Evolutionary conservation across 208 protist species (phyloP).

Genomic region (Strigomonas culicis): DNA sequence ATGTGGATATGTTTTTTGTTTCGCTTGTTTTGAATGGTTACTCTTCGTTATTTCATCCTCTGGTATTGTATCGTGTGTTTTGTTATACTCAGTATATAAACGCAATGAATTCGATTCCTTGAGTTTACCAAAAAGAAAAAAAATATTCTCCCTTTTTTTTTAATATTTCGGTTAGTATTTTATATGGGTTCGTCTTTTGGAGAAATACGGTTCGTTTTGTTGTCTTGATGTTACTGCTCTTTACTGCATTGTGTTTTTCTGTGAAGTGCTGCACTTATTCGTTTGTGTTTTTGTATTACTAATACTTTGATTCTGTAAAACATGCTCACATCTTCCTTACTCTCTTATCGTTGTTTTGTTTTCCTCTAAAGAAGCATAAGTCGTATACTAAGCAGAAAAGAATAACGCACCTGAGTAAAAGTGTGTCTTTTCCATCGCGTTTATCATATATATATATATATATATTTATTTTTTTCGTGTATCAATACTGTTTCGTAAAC

Average conservation of each 20-base stretch:
- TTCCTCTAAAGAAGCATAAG: too few species aligned
- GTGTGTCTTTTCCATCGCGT: constrained; percentile 2
- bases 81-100: background rate
- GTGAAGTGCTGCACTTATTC: background rate
- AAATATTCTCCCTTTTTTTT: constrained; percentile 6
- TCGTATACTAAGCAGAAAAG: too few species aligned
- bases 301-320: too few species aligned
- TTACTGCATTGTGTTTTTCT: background rate
- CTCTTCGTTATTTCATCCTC: too few species aligned
- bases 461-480: constrained; percentile 3
- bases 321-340: background rate
- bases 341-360: too few species aligned
- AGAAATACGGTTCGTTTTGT: too few species aligned
- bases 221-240: background rate
- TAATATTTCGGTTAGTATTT: constrained; percentile 3
- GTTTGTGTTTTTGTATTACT: background rate
- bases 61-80: too few species aligned
- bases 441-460: constrained; percentile 11
- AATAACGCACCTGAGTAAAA: too few species aligned
- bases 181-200: background rate
- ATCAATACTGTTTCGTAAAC: constrained; percentile 2
- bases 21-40: too few species aligned
- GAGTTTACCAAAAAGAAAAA: constrained; percentile 1
- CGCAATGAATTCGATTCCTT: background rate
- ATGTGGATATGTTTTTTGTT: too few species aligned